Percentiles rank a stretch among this genome's conserved stretches.
These are phyloP conservation scores for Penicillium frequentans DNA, from an alignment of 2,329 filamentous ascomycete genomes.

Conservation along the genomic window DNA sequence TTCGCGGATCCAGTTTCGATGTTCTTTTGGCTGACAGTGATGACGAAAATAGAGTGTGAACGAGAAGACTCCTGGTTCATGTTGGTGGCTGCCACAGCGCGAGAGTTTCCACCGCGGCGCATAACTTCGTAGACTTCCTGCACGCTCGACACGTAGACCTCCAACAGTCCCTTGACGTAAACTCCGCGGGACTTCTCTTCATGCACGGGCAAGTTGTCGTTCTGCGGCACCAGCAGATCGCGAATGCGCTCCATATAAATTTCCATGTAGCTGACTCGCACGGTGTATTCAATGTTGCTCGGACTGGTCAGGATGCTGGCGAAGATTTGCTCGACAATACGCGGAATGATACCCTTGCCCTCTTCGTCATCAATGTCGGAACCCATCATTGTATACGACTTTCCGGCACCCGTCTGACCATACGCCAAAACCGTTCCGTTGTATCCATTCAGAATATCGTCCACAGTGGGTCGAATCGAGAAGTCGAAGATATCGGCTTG, in stretches of 20 bases:
- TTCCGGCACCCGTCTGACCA: constrained; percentile 95
- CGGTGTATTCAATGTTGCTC: constrained; percentile 96
- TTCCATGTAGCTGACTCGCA: constrained; percentile 98
- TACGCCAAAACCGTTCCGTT: constrained; percentile 99
- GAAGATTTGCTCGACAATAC: constrained; percentile 97
- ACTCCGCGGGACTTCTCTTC: constrained; percentile 96
- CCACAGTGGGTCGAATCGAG: constrained; percentile 91
- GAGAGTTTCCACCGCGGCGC: constrained; percentile 82
- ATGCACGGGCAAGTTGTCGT: constrained; percentile 96
- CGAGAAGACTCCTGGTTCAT: constrained; percentile 99
- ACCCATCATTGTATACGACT: constrained; percentile 99
- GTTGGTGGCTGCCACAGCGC: constrained; percentile 94
- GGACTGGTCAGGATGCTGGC: constrained; percentile 90
- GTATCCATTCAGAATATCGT: constrained; percentile 98
- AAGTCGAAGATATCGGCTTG: constrained; percentile 97
- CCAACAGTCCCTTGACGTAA: constrained; percentile 91
- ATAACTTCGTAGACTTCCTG: constrained; percentile 97
- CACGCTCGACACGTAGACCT: constrained; percentile 94
- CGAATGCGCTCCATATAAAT: constrained; percentile 99
- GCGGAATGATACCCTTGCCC: constrained; percentile 89
- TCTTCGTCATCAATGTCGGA: constrained; percentile 88
- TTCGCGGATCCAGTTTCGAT: constrained; percentile 94
- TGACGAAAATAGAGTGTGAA: constrained; percentile 96
- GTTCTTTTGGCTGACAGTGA: constrained; percentile 97
- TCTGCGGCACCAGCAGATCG: constrained; percentile 86